Percentiles rank a stretch among this genome's conserved stretches.
Evolutionary conservation across 371 early-diverging fungal species (phyloP).

Genomic region (Rhizomucor pusillus): DNA sequence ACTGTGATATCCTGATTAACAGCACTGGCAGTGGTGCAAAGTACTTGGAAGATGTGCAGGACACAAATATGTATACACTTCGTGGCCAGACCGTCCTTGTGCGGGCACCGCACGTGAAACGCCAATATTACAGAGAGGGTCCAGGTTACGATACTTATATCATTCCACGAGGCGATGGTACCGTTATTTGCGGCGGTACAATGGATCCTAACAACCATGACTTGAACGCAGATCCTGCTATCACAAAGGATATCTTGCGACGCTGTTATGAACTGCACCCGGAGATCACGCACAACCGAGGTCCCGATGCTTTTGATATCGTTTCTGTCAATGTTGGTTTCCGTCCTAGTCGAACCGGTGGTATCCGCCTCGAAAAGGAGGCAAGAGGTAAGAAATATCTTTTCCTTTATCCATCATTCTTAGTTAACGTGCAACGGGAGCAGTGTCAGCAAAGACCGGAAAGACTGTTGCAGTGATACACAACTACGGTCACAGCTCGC

Average conservation of each 20-base stretch:
- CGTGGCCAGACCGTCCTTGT: slow-evolving; percentile 79
- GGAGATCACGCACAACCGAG: slow-evolving; percentile 40
- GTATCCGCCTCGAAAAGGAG: slow-evolving; percentile 71
- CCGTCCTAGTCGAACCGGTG: slow-evolving; percentile 69
- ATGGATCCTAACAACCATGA: slow-evolving; percentile 28
- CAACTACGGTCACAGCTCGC: slow-evolving; percentile 44
- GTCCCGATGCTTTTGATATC: slow-evolving; percentile 50
- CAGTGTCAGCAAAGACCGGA: slow-evolving; percentile 18
- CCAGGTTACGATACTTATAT: slow-evolving; percentile 57
- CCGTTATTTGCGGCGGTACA: slow-evolving; percentile 71
- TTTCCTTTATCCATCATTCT: background rate
- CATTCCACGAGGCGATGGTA: slow-evolving; percentile 78
- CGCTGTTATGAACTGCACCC: slow-evolving; percentile 31
- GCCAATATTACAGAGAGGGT: slow-evolving; percentile 34
- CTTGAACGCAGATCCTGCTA: slow-evolving; percentile 26
- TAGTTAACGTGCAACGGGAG: background rate
- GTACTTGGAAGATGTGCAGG: slow-evolving; percentile 66
- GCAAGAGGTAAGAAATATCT: slow-evolving; percentile 35
- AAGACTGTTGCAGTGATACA: slow-evolving; percentile 32
- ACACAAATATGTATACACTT: slow-evolving; percentile 60
- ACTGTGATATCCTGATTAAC: slow-evolving; percentile 64
- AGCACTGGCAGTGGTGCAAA: slow-evolving; percentile 70
- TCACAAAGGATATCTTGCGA: slow-evolving; percentile 32
- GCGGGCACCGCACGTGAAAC: slow-evolving; percentile 62
- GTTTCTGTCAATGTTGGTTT: slow-evolving; percentile 68